Conservation (phyloP, 176 grass and related monocot genomes). For the Phoenix dactylifera region DNA sequence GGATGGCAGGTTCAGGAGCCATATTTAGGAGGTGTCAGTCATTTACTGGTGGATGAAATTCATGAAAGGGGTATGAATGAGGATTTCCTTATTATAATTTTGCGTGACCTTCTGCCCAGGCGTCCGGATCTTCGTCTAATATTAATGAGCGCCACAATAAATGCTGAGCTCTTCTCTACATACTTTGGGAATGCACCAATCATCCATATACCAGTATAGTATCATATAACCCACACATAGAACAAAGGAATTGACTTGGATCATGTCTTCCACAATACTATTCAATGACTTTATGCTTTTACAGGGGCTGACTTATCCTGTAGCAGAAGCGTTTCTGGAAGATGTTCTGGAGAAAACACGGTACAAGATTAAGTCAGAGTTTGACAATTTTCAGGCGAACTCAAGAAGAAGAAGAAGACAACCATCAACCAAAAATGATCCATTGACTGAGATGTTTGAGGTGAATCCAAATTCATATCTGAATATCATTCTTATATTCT, state of each 20-base stretch:
- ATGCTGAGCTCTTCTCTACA: slow-evolving; percentile 89
- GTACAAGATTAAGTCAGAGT: slow-evolving; percentile 73
- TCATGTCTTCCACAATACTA: slow-evolving; percentile 8
- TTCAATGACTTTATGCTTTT: slow-evolving; percentile 15
- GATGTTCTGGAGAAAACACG: slow-evolving; percentile 67
- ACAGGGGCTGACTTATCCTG: slow-evolving; percentile 90
- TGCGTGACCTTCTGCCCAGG: slow-evolving; percentile 73
- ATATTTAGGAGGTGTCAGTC: slow-evolving; percentile 62
- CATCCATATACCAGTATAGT: slow-evolving; percentile 89
- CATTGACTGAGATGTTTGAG: slow-evolving; percentile 74
- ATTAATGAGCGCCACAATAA: slow-evolving; percentile 97
- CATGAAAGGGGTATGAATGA: slow-evolving; percentile 97
- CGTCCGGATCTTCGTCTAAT: slow-evolving; percentile 79
- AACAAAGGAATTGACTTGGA: background rate
- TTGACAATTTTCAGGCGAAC: slow-evolving; percentile 62
- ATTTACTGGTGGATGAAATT: slow-evolving; percentile 94
- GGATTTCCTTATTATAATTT: slow-evolving; percentile 98
- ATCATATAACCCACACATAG: background rate
- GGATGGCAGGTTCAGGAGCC: slow-evolving; percentile 76
- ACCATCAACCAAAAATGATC: slow-evolving; percentile 56
- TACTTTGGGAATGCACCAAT: slow-evolving; percentile 72
- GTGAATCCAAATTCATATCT: slow-evolving; percentile 18
- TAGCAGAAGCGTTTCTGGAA: slow-evolving; percentile 75
- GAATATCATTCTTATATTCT: background rate
- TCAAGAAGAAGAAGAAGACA: slow-evolving; percentile 57